Base-by-base conservation (phyloP, 257 asterid genomes). In the Gardenia jasminoides region DNA sequence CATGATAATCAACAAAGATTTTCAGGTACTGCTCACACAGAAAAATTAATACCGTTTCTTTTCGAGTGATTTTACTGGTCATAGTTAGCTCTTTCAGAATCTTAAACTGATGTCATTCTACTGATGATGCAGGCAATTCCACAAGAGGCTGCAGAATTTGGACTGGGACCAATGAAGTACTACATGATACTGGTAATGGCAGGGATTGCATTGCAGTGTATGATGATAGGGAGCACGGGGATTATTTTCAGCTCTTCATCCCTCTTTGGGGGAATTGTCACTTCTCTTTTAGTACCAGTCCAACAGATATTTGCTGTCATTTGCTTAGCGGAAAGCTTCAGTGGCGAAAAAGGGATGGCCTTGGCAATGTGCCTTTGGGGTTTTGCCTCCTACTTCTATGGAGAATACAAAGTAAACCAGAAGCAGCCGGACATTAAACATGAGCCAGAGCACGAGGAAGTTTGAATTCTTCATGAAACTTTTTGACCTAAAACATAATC, bases 381-480 rank as follows among this genome's bases (percentile, higher is more conserved):
- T 19, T 84, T 84, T 59, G 83, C 87, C 39, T 84, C 88, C 44
- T 84, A 81, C 80, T 76, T 84, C n/a, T 82, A 72, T 68, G 88
- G 86, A n/a, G 84, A 85, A 76, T 82, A 85, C 31, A 76, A 73
- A 39, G 74, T 22, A 6, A 64, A 24, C 64, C 72, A 54, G 31
- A 58, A 79, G 16, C 74, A 41, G 9, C 62, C 46, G 11, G 54
- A 70, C 1, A 39, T 19, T 0, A 71, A 44, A 26, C 68, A 70
- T 0, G 54, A 48, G 8, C 62, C 69, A 13, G 75, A 30, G 39
- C 78, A 43, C 6, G 80, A 79, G 43, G 80, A 76, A 47, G 84
- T 81, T 54, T 80, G 78, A 77, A 15, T 56, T 75, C 41, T 70
- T 39, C 67, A 10, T 76, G 22, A 47, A 8, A 15, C 15, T 22